Evolutionary conservation across 495 filamentous ascomycete species (phyloP), one percentile per base, ranked within the genome.

Genomic region (Penicillium pancosmium): DNA sequence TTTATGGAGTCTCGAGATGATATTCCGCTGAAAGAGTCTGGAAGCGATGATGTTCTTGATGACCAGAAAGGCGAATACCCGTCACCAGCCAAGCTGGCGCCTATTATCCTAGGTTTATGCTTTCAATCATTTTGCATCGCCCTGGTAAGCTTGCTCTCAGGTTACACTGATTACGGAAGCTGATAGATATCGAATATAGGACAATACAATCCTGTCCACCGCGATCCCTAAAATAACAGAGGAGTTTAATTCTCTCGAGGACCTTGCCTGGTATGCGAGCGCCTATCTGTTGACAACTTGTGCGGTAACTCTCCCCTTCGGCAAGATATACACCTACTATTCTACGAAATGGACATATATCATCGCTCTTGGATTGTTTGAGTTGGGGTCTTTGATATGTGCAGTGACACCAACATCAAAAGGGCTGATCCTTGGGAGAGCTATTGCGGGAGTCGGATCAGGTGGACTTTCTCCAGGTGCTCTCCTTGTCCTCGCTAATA

Each of bases 191-290:
- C 10, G 8, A 1, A 12, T 52, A n/a, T 34, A 82, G 78, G 86
- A 89, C 65, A 88, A 89, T 63, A 90, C 91, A 9, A 92, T 94
- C 63, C 89, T 95, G 52, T 85, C 88, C 7, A 93, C 91, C 0
- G 91, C 91, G n/a, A 91, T 93, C 53, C 91, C 91, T 5, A 85
- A 85, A 52, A 93, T 95, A 54, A 93, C 91, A 0, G 86, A 91
- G 65, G 72, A 90, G 40, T 95, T 95, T 72, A 78, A 89, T 23
- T 85, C 88, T 19, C 68, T 94, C 0, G 76, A 80, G 31, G 91
- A 93, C 63, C 82, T 95, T 0, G 90, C 88, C 40, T 93, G 91
- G 91, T 93, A 93, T 56, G 90, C 86, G 19, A 83, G 81, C 55
- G 78, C 79, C 3, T 84, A 84, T 65, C 82, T 96, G 34, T 81